A percentile compares a stretch with the other conserved stretches of the same genome.
Conservation (phyloP, 2,329 filamentous ascomycete genomes). For the Diaporthe amygdali region DNA sequence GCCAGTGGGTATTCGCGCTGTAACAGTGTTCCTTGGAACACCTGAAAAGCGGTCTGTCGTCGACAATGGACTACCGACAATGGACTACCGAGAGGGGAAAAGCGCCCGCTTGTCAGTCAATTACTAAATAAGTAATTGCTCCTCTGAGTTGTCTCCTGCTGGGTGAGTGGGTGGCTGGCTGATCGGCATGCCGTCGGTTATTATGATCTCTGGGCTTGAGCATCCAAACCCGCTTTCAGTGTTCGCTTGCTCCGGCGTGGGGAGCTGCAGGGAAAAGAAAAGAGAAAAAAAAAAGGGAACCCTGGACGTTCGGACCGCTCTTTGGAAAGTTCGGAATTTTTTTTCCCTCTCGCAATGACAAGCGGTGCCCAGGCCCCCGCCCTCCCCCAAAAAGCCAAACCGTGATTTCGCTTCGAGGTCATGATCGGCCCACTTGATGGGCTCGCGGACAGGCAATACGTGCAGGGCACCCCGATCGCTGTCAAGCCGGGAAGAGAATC, state of each 20-base stretch:
- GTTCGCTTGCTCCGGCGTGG: conserved; percentile 1
- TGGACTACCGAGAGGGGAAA: background rate
- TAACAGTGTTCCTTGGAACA: background rate
- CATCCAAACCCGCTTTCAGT: background rate
- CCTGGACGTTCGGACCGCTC: conserved; percentile 1
- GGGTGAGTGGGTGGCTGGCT: background rate
- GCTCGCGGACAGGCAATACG: background rate
- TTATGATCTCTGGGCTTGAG: background rate
- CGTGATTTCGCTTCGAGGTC: conserved; percentile 12
- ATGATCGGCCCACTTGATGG: conserved; percentile 2
- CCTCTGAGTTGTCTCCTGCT: background rate
- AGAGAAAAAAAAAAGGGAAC: background rate
- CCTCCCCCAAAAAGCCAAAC: background rate
- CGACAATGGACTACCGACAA: background rate
- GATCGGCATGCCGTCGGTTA: background rate
- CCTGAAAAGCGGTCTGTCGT: conserved; percentile 1
- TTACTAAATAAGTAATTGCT: background rate
- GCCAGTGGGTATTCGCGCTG: background rate
- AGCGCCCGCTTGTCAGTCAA: background rate
- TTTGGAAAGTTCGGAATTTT: background rate
- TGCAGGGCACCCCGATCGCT: background rate
- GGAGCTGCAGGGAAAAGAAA: background rate
- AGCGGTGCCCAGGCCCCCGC: background rate
- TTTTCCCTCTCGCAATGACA: background rate
- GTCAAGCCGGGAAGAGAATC: conserved; percentile 3